Evolutionary conservation across 371 early-diverging fungal species (phyloP), one percentile per base, ranked within the genome.

Genomic region (Chytridiales sp.): DNA sequence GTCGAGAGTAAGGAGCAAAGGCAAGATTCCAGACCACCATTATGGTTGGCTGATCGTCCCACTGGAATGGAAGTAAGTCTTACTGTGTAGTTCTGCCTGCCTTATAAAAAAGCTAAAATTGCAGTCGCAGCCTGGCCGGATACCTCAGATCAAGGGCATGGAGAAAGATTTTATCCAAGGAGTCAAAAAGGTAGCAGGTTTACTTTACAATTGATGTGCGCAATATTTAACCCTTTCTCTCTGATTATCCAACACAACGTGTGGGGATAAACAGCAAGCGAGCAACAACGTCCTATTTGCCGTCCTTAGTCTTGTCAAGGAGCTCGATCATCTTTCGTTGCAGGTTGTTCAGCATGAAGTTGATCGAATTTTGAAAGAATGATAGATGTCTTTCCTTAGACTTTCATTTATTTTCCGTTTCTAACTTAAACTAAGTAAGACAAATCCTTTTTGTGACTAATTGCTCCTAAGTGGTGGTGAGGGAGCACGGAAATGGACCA

Each of bases 251-350:
- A 38, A 9, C 54, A 69, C 51, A 58, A 50, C 34, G n/a, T n/a
- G n/a, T n/a, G n/a, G n/a, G n/a, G n/a, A n/a, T n/a, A n/a, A n/a
- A n/a, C n/a, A n/a, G n/a, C n/a, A n/a, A n/a, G n/a, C n/a, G n/a
- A n/a, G n/a, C n/a, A n/a, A n/a, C n/a, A 66, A 62, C 43, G 38
- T 71, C 5, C 55, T 71, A 1, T 60, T 60, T 32, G 71, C 71
- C 5, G 58, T 71, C 8, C 52, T 71, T 34, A 53, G 66, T 26
- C 44, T 70, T n/a, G 29, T 70, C 31, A 70, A 70, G 46, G 66
- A 66, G 21, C 58, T 70, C 19, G 70, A 70, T 38, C n/a, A 32
- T 4, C 32, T 54, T n/a, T 48, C 61, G 1, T 49, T 71, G 56
- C 44, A 52, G 2, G 63, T 71, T 4, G 58, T 71, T 13, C 62